These are phyloP conservation scores for Zizania palustris DNA, from an alignment of 202 grass and related monocot genomes.

Conservation along the genomic window DNA sequence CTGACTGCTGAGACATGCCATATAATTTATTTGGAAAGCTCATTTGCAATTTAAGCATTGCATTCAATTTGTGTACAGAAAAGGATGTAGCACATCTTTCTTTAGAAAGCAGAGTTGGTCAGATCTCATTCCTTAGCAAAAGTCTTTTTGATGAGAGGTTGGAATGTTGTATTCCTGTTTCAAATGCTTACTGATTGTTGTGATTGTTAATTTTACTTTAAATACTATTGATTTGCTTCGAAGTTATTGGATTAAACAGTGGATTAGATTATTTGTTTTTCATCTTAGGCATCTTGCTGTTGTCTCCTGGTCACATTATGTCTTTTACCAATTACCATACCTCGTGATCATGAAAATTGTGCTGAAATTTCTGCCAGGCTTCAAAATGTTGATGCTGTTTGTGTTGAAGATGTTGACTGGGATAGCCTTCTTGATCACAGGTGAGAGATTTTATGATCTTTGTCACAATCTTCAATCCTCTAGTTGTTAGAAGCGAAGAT, in stretches of 20 bases:
- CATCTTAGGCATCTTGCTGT: neutral
- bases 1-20: neutral
- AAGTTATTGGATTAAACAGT: neutral
- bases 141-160: slow-evolving; percentile 11
- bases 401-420: slow-evolving; percentile 91
- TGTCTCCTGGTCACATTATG: neutral
- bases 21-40: neutral
- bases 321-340: neutral
- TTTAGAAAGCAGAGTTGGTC: neutral
- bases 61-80: neutral
- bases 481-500: no score
- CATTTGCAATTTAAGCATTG: neutral
- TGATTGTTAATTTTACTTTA: slow-evolving; percentile 9
- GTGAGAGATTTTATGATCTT: slow-evolving; percentile 44
- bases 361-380: slow-evolving; percentile 58
- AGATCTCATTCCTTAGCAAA: neutral
- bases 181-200: neutral
- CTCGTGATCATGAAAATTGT: slow-evolving; percentile 13
- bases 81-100: neutral
- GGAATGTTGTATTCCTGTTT: neutral
- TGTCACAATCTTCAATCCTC: slow-evolving; percentile 1
- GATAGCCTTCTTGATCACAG: slow-evolving; percentile 79
- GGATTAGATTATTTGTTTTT: slow-evolving; percentile 1
- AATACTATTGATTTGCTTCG: neutral
- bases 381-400: slow-evolving; percentile 61